A percentile compares a stretch with the other conserved stretches of the same genome.
Conservation (phyloP, 768 basidiomycete species). For the Boletus sp. region DNA sequence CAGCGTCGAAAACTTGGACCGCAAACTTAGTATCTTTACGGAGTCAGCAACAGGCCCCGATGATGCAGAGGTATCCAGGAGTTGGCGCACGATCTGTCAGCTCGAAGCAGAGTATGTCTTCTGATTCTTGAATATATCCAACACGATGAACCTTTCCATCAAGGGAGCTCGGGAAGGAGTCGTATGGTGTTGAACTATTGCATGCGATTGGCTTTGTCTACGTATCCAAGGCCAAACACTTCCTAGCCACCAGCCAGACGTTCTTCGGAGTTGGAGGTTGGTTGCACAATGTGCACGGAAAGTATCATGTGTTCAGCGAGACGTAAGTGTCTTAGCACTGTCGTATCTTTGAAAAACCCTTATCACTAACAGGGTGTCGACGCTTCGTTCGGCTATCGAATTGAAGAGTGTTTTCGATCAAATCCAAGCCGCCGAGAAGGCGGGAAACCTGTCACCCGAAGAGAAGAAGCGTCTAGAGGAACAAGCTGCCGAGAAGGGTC, state of each 20-base stretch:
- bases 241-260: conserved; percentile 68
- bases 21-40: conserved; percentile 84
- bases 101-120: conserved; percentile 76
- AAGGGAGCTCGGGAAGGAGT: conserved; percentile 85
- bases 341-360: background rate
- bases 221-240: conserved; percentile 76
- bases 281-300: conserved; percentile 89
- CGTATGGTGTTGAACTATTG: conserved; percentile 83
- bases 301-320: conserved; percentile 92
- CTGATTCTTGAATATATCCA: background rate
- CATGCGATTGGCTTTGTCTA: conserved; percentile 89
- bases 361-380: conserved; percentile 62
- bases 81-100: conserved; percentile 75
- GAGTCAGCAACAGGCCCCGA: conserved; percentile 74
- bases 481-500: conserved; percentile 89
- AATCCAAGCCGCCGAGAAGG: conserved; percentile 85
- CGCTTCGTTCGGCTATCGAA: conserved; percentile 82
- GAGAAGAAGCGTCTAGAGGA: conserved; percentile 85
- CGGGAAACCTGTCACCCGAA: conserved; percentile 73
- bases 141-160: conserved; percentile 3
- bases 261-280: conserved; percentile 86
- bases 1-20: conserved; percentile 66
- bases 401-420: conserved; percentile 90
- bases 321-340: conserved; percentile 53
- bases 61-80: conserved; percentile 65